Base-by-base conservation (phyloP, 441 rosid genomes). In the Erodium trifolium region DNA sequence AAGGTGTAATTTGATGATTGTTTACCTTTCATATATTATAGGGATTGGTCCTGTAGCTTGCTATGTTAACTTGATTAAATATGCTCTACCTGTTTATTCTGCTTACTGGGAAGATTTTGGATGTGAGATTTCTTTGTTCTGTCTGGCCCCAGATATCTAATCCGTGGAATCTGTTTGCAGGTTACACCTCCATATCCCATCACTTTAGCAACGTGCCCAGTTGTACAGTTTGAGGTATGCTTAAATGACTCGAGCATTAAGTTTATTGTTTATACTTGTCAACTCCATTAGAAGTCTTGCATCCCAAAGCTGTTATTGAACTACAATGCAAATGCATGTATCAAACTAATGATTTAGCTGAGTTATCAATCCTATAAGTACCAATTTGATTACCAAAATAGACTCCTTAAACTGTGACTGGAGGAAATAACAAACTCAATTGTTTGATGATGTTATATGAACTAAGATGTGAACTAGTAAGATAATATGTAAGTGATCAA, bases 141-240 rank as follows among this genome's bases (percentile, higher is more conserved):
- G 68, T 51, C 45, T 57, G 17, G 37, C 18, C 60, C 31, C 49
- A 55, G 31, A 37, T 73, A 74, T 62, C 79, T 81, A 67, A 79
- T 76, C 43, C 39, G 4, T 69, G 39, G 45, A 70, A 76, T 78
- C 76, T 80, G 67, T 71, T 73, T 86, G 68, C 75, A 89, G 97
- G 97, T 89, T 63, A 87, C 96, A 4, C 97, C 96, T 67, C 75
- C 88, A 63, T 89, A 83, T 77, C 96, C 96, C 9, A 72, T 81
- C 43, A 83, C 82, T 69, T 75, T 91, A 74, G 86, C 88, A 53
- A 71, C 86, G 35, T 81, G 88, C 80, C 97, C 96, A 0, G 79
- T 82, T 60, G 70, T 89, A 72, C 87, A 87, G 73, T 91, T 91
- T 75, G 84, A 84, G 97, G 96, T 89, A 85, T 73, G 73, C 23